phyloP scores from a whole-genome alignment of 768 basidiomycete genomes.

The Trametes maxima region DNA sequence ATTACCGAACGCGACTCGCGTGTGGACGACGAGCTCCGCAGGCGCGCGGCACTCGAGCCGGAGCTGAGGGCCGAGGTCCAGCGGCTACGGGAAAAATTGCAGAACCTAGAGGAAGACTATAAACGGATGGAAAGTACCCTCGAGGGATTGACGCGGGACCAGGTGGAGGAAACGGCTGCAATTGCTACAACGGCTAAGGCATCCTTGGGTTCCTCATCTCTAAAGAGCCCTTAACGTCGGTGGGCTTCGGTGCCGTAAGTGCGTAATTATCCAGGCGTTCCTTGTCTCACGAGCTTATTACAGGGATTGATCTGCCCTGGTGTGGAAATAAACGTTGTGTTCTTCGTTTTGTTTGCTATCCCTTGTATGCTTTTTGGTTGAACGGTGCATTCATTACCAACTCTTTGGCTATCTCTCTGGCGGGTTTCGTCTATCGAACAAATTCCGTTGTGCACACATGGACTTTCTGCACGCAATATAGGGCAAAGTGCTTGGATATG shows the following conservation, averaged over 20 bases:
- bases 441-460: no score
- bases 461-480: no score
- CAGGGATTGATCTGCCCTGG: background rate
- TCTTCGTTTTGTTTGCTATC: no score
- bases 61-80: conserved; percentile 27
- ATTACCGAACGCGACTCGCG: conserved; percentile 23
- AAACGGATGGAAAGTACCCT: conserved; percentile 13
- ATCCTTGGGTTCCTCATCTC: background rate
- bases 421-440: no score
- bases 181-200: background rate
- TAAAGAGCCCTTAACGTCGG: background rate
- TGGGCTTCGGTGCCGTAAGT: background rate
- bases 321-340: no score
- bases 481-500: no score
- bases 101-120: conserved; percentile 19
- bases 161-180: conserved; percentile 15
- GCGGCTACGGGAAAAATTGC: conserved; percentile 22
- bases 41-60: conserved; percentile 28
- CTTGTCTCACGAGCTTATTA: background rate
- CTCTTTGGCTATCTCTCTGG: no score
- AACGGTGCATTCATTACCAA: no score
- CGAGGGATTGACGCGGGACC: conserved; percentile 13
- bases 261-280: background rate
- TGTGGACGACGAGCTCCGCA: conserved; percentile 29
- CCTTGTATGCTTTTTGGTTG: no score